A percentile compares a stretch with the other conserved stretches of the same genome.
phyloP scores from a whole-genome alignment of 2,329 filamentous ascomycete species.

The Penicillium italicum region DNA sequence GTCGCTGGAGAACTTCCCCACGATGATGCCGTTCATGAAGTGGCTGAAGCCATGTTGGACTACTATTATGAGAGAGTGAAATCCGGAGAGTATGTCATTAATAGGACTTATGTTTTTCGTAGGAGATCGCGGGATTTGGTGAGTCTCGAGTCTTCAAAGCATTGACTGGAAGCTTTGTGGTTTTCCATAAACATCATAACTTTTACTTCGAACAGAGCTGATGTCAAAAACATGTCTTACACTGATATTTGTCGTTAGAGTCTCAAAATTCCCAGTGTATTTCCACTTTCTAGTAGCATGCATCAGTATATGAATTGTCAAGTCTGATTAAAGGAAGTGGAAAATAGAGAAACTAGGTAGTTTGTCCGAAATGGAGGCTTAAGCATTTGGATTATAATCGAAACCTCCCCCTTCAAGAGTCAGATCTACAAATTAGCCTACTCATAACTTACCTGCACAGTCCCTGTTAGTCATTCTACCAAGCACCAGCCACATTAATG shows the following conservation, averaged over 20 bases:
- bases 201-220: no score
- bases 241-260: no score
- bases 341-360: no score
- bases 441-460: not conserved
- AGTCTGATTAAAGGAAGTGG: no score
- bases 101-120: not conserved
- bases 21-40: not conserved
- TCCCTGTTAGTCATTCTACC: not conserved
- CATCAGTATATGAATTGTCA: no score
- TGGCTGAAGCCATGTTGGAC: not conserved
- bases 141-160: not conserved
- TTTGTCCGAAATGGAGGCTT: no score
- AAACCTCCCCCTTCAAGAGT: not conserved
- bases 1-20: not conserved
- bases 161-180: no score
- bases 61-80: not conserved
- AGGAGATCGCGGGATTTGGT: not conserved
- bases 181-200: no score
- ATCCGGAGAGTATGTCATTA: not conserved
- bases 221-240: no score
- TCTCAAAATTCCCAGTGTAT: no score
- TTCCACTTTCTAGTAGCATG: no score
- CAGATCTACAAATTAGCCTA: not conserved
- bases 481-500: not conserved
- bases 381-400: not conserved